These are phyloP conservation scores for Dioscorea cayenensis DNA, from an alignment of 116 monocot species.

Conservation along the genomic window DNA sequence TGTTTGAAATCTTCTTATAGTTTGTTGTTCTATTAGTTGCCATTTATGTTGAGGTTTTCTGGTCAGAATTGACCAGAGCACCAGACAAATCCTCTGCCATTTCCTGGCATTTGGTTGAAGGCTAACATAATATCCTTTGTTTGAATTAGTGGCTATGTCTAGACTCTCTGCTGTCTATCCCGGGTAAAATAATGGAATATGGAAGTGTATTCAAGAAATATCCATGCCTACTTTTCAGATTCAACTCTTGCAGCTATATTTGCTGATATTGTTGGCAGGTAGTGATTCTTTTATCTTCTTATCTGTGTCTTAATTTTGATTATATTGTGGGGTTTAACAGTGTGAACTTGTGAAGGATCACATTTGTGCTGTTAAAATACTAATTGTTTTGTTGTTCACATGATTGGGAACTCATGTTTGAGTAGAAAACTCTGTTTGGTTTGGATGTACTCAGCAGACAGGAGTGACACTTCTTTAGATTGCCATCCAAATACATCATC, in stretches of 20 bases:
- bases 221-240: conserved; percentile 43
- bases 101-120: neutral
- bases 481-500: neutral
- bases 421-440: neutral
- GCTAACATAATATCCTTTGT: conserved; percentile 2
- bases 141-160: conserved; percentile 77
- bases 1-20: neutral
- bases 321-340: no score
- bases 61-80: no score
- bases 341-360: neutral
- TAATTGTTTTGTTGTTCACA: neutral
- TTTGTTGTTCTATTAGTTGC: neutral
- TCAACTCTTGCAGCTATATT: conserved; percentile 38
- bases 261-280: conserved; percentile 82
- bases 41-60: no score
- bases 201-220: conserved; percentile 10
- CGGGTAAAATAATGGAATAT: conserved; percentile 18
- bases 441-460: no score
- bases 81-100: neutral
- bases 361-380: neutral
- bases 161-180: conserved; percentile 68
- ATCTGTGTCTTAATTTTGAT: no score
- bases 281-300: conserved; percentile 2
- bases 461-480: neutral
- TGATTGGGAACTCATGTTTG: neutral